Evolutionary conservation across 768 basidiomycete species (phyloP), one percentile per base, ranked within the genome.

Genomic region (Gymnopilus dilepis): DNA sequence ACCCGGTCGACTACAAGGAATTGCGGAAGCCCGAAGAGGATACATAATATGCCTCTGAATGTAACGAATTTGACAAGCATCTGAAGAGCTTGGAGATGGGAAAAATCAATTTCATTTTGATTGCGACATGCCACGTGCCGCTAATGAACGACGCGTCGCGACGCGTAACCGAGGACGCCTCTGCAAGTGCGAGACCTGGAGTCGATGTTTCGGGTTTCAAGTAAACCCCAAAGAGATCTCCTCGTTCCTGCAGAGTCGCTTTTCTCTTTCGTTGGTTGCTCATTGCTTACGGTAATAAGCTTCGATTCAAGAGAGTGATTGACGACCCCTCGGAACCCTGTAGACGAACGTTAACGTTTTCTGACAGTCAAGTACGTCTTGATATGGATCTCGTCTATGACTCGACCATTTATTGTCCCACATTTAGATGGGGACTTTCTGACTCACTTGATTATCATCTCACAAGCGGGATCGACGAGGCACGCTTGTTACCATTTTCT

Each of bases 71-170:
- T 34, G 33, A 34, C 33, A 34, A 11, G 2, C 34, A 37, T 37
- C 2, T 37, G n/a, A n/a, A n/a, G n/a, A n/a, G n/a, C 34, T 37
- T n/a, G n/a, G n/a, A 15, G 34, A 37, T 9, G 34, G 34, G 34
- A 41, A 41, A 41, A 17, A n/a, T 41, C 40, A n/a, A 41, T 13
- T 7, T 41, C 40, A 41, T n/a, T 41, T n/a, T 41, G 17, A 41
- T 26, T 48, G 24, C 4, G 13, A 6, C 17, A 7, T 26, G 8
- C 48, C 48, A 50, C 30, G 48, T 30, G 48, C 17, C 19, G 19
- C 52, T 54, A n/a, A 54, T 54, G 34, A 54, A 37, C 15, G 33
- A 37, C 52, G 52, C 52, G 52, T 31, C 30, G 52, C 52, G 52
- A 54, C 52, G 52, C 52, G 52, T 54, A 31, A n/a, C 52, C 3